Percentiles rank a stretch among this genome's conserved stretches.
phyloP scores from a whole-genome alignment of 495 filamentous ascomycete genomes.

The Cladorrhinum samala region DNA sequence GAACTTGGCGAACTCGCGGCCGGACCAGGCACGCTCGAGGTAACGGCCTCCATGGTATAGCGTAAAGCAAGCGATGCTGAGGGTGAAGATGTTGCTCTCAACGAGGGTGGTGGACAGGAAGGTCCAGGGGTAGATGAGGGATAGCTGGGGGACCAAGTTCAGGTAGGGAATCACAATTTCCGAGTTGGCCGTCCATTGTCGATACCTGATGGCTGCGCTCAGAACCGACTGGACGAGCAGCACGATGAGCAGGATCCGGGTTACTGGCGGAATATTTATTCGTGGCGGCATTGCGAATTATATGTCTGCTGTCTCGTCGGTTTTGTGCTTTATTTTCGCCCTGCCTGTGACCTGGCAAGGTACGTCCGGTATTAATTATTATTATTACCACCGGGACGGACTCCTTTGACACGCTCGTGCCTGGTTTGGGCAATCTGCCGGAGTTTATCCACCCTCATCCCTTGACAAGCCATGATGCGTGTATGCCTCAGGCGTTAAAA shows the following conservation, averaged over 20 bases:
- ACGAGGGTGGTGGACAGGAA: conserved; percentile 81
- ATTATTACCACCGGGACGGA: neutral
- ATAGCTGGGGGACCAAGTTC: conserved; percentile 73
- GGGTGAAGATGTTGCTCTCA: conserved; percentile 87
- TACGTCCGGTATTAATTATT: neutral
- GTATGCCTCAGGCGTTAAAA: neutral
- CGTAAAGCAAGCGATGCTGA: conserved; percentile 71
- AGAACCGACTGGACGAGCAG: conserved; percentile 72
- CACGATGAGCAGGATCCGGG: conserved; percentile 68
- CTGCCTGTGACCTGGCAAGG: neutral
- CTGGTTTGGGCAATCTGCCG: neutral
- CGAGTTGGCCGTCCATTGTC: conserved; percentile 50
- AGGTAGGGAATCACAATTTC: conserved; percentile 74
- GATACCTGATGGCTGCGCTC: conserved; percentile 70
- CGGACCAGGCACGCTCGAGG: conserved; percentile 92
- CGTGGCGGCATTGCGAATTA: conserved; percentile 64
- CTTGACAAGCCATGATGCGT: neutral
- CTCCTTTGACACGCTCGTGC: neutral
- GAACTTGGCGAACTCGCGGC: conserved; percentile 89
- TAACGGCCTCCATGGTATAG: conserved; percentile 93
- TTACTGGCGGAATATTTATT: conserved; percentile 89
- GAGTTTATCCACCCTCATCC: conserved; percentile 3
- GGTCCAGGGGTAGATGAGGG: conserved; percentile 87
- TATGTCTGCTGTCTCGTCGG: conserved; percentile 17
- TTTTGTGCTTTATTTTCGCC: neutral